A percentile compares a stretch with the other conserved stretches of the same genome.
These are phyloP conservation scores for Chloris gayana DNA, from an alignment of 176 grass and related monocot species.

Conservation along the genomic window DNA sequence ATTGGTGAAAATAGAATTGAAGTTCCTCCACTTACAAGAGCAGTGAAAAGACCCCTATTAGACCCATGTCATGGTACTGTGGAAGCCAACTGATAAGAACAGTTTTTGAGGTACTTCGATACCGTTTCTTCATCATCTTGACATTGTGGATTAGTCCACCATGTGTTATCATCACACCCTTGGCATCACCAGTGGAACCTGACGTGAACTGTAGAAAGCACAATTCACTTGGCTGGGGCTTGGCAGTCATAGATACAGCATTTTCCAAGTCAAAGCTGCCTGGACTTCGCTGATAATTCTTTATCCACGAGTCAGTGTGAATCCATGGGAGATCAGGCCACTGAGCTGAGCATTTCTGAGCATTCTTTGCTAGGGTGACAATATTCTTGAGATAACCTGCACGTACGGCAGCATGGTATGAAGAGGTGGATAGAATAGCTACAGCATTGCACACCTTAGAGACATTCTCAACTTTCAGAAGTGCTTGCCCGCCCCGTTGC, in stretches of 20 bases:
- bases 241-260: constrained; percentile 27
- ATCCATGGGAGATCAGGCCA: constrained; percentile 78
- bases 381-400: constrained; percentile 68
- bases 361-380: constrained; percentile 48
- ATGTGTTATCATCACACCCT: constrained; percentile 88
- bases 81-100: constrained; percentile 80
- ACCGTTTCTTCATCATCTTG: constrained; percentile 69
- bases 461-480: constrained; percentile 74
- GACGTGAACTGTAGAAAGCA: constrained; percentile 87
- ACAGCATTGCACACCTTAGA: constrained; percentile 59
- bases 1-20: constrained; percentile 76
- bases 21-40: constrained; percentile 76
- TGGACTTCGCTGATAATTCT: constrained; percentile 50
- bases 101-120: constrained; percentile 69
- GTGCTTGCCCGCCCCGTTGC: constrained; percentile 62
- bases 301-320: constrained; percentile 69
- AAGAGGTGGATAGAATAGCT: constrained; percentile 77
- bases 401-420: constrained; percentile 69
- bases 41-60: constrained; percentile 80
- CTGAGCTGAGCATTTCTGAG: constrained; percentile 43
- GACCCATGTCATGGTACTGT: constrained; percentile 86
- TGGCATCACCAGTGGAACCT: constrained; percentile 77
- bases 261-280: constrained; percentile 34
- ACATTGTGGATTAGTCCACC: constrained; percentile 74
- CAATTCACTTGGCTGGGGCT: constrained; percentile 50